A percentile compares a stretch with the other conserved stretches of the same genome.
These are phyloP conservation scores for Macrophomina tecta DNA, from an alignment of 2,329 filamentous ascomycete genomes.

Conservation along the genomic window DNA sequence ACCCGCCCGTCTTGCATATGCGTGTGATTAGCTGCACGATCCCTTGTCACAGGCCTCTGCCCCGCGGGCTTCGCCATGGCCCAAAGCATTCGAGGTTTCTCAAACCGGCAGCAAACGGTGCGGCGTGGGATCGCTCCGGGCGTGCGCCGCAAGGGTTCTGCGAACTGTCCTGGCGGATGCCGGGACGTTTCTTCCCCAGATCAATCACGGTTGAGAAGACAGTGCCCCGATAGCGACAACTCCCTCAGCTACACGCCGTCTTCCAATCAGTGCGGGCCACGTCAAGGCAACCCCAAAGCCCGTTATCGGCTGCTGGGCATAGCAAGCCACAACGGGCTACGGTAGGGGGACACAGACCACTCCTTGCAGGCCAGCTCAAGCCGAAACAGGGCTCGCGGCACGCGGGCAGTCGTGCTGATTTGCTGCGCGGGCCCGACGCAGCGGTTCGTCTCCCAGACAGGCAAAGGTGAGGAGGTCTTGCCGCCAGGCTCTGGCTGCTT, in stretches of 20 bases:
- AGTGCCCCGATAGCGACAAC: constrained; percentile 4
- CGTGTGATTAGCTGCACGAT: constrained; percentile 29
- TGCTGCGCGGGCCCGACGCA: constrained; percentile 1
- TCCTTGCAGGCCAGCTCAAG: constrained; percentile 27
- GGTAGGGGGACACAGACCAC: constrained; percentile 20
- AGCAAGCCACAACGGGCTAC: constrained; percentile 26
- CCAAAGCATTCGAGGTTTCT: constrained; percentile 20
- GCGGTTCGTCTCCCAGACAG: constrained; percentile 12
- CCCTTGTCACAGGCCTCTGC: constrained; percentile 23
- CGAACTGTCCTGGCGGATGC: constrained; percentile 4
- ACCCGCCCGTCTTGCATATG: constrained; percentile 29
- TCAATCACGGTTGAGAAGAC: constrained; percentile 11
- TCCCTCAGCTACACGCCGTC: constrained; percentile 15
- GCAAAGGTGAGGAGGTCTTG: constrained; percentile 26
- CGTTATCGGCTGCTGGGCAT: constrained; percentile 28
- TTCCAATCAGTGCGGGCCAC: constrained; percentile 29
- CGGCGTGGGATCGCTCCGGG: constrained; percentile 13
- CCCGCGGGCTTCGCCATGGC: constrained; percentile 18
- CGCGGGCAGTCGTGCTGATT: not conserved
- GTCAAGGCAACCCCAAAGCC: constrained; percentile 25
- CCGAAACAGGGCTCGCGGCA: constrained; percentile 24
- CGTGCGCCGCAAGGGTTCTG: constrained; percentile 1
- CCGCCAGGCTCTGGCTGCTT: constrained; percentile 25
- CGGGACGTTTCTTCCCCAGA: constrained; percentile 10
- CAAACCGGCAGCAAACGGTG: constrained; percentile 23